Evolutionary conservation across 768 basidiomycete species (phyloP).

Genomic region (Tephrocybe sp.): DNA sequence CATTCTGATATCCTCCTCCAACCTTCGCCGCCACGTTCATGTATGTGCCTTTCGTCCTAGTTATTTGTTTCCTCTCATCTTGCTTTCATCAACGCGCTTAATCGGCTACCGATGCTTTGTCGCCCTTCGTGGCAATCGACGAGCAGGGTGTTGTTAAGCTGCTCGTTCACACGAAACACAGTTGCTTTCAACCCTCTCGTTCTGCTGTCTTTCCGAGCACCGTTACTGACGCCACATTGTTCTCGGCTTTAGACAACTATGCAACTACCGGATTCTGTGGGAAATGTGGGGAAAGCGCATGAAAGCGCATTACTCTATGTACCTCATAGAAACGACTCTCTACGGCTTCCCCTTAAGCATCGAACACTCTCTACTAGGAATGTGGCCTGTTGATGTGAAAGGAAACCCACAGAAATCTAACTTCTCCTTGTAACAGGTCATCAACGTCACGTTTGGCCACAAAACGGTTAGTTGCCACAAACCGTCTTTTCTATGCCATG

Average conservation of each 20-base stretch:
- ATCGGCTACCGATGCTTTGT: slow-evolving; percentile 3
- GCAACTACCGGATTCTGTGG: background rate
- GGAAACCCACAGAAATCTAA: background rate
- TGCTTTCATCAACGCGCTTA: background rate
- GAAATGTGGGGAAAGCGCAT: background rate
- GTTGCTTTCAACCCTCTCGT: background rate
- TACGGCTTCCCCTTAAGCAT: background rate
- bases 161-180: background rate
- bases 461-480: background rate
- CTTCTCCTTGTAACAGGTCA: background rate
- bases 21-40: no score
- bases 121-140: background rate
- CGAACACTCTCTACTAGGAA: background rate
- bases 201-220: background rate
- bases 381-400: background rate
- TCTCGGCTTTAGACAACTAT: background rate
- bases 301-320: no score
- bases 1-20: background rate
- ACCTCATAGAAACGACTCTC: background rate
- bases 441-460: background rate
- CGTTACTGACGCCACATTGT: slow-evolving; percentile 4
- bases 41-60: slow-evolving; percentile 4
- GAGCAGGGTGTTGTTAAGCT: background rate
- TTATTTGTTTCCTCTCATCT: background rate
- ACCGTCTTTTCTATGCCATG: background rate